These are phyloP conservation scores for Cercospora sp. DNA, from an alignment of 2,329 filamentous ascomycete species.

Conservation along the genomic window DNA sequence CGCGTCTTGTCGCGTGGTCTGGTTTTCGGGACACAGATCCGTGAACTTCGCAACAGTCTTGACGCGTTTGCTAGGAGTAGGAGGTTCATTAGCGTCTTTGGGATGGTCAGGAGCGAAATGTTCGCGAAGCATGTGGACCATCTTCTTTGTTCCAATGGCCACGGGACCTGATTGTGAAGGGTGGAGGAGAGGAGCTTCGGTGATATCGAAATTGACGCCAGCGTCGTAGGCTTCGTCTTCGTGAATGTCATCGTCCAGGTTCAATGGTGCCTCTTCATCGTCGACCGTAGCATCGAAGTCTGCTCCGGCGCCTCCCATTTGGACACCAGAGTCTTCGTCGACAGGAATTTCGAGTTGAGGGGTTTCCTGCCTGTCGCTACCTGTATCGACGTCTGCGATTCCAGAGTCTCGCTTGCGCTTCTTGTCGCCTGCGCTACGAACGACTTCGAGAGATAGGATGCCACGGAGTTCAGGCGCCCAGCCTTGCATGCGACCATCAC, in stretches of 20 bases:
- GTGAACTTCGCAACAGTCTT: constrained; percentile 83
- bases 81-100: constrained; percentile 61
- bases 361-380: constrained; percentile 35
- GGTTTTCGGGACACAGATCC: constrained; percentile 78
- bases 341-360: constrained; percentile 37
- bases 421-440: constrained; percentile 73
- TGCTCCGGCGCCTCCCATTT: constrained; percentile 29
- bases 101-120: constrained; percentile 63
- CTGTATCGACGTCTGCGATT: constrained; percentile 69
- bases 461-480: constrained; percentile 93
- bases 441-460: constrained; percentile 83
- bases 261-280: constrained; percentile 32
- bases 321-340: constrained; percentile 36
- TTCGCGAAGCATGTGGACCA: constrained; percentile 89
- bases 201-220: constrained; percentile 66
- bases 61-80: constrained; percentile 68
- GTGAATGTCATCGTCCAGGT: constrained; percentile 25
- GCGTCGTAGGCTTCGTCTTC: constrained; percentile 32
- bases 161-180: constrained; percentile 83
- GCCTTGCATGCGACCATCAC: constrained; percentile 67
- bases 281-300: constrained; percentile 29
- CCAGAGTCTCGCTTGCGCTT: constrained; percentile 94
- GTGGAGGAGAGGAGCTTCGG: constrained; percentile 71
- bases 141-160: constrained; percentile 88
- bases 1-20: constrained; percentile 81